Conservation (phyloP, 371 early-diverging fungal species). For the Massospora cicadina region DNA sequence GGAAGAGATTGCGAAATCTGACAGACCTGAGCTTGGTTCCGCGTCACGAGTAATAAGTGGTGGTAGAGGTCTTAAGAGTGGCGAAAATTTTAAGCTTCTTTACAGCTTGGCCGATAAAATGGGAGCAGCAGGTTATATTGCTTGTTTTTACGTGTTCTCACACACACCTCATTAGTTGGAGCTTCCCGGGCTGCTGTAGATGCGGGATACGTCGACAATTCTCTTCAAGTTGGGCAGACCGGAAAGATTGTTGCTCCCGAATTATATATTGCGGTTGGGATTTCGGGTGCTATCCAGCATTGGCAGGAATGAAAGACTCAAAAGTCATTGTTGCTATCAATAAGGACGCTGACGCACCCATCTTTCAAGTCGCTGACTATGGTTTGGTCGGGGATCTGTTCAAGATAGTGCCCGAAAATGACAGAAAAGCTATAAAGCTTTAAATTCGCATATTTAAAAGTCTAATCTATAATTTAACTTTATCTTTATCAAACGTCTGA, state of each 20-base stretch:
- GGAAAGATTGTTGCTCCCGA: constrained; percentile 96
- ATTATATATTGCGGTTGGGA: constrained; percentile 87
- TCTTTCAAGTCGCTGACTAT: constrained; percentile 95
- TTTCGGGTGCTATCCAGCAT: constrained; percentile 95
- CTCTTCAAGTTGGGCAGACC: constrained; percentile 94
- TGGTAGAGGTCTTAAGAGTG: constrained; percentile 92
- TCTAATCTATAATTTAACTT: too few species aligned
- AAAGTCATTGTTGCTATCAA: constrained; percentile 97
- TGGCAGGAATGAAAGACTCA: constrained; percentile 98
- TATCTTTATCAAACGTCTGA: too few species aligned
- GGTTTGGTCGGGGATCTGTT: constrained; percentile 93
- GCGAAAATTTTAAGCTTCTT: constrained; percentile 85
- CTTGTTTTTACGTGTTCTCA: neutral
- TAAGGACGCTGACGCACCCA: constrained; percentile 96
- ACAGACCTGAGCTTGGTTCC: constrained; percentile 80
- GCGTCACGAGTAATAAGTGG: constrained; percentile 87
- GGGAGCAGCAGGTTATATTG: constrained; percentile 75
- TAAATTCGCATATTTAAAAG: too few species aligned
- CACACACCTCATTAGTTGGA: constrained; percentile 43
- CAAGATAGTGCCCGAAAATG: constrained; percentile 80
- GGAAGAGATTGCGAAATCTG: constrained; percentile 84
- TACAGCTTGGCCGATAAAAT: constrained; percentile 88
- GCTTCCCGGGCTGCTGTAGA: constrained; percentile 97
- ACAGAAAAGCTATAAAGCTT: constrained; percentile 70
- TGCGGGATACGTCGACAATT: constrained; percentile 91